Conservation (phyloP, 2,329 filamentous ascomycete genomes). For the Geosmithia putterillii region DNA sequence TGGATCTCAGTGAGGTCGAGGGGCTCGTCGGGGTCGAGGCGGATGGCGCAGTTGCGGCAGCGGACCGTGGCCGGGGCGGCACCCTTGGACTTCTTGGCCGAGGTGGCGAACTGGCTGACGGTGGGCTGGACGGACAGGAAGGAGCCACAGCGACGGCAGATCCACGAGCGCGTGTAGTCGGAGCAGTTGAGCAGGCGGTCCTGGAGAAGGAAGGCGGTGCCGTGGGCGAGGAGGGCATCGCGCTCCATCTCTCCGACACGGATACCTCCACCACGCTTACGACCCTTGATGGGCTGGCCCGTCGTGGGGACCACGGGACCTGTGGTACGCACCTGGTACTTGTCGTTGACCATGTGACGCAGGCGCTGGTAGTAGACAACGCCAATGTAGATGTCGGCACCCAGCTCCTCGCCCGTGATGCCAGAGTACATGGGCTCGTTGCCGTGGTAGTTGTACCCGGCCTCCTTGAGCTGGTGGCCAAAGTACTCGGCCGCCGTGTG, state of each 20-base stretch:
- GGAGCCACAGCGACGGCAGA: constrained; percentile 79
- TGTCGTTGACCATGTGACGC: constrained; percentile 99
- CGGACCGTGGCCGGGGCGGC: constrained; percentile 50
- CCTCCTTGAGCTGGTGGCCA: constrained; percentile 86
- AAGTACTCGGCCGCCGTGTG: constrained; percentile 91
- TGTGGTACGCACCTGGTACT: constrained; percentile 95
- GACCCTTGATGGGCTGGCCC: constrained; percentile 92
- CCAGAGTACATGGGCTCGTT: constrained; percentile 99
- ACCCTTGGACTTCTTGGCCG: constrained; percentile 45
- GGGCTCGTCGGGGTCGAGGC: constrained; percentile 45
- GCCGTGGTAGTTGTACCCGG: constrained; percentile 95
- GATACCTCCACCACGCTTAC: constrained; percentile 94
- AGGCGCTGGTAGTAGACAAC: constrained; percentile 97
- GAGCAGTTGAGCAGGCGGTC: constrained; percentile 96
- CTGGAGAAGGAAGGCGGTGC: constrained; percentile 86
- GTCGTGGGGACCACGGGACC: constrained; percentile 84
- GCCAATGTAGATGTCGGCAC: constrained; percentile 91
- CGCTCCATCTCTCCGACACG: constrained; percentile 99
- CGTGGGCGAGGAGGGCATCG: constrained; percentile 87
- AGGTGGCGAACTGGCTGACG: constrained; percentile 46
- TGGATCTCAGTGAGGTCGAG: constrained; percentile 42
- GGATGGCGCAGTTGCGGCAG: constrained; percentile 64
- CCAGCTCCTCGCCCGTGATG: constrained; percentile 87
- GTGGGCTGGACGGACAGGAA: constrained; percentile 83
- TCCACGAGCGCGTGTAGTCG: constrained; percentile 80